Conservation (phyloP, 139 green algal genomes). For the Choricystis sp. region DNA sequence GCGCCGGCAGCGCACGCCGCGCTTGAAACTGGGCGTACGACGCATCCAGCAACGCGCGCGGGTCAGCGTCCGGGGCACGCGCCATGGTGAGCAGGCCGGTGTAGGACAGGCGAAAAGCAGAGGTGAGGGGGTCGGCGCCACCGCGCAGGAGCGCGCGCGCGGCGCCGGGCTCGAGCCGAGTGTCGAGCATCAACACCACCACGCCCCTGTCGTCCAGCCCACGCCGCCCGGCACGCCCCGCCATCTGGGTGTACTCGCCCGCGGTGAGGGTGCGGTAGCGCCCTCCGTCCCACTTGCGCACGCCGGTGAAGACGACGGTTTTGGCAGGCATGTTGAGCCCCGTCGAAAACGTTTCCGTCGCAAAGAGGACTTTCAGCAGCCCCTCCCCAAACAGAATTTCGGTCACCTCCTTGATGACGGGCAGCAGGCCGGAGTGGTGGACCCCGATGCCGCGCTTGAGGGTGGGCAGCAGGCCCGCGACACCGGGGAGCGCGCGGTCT, state of each 20-base stretch:
- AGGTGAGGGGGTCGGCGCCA: conserved; percentile 43
- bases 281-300: conserved; percentile 84
- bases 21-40: not conserved
- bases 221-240: conserved; percentile 69
- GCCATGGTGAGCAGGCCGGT: conserved; percentile 91
- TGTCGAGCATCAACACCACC: conserved; percentile 76
- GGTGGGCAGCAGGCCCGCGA: conserved; percentile 64
- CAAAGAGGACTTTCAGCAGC: conserved; percentile 57
- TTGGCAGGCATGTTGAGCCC: conserved; percentile 97
- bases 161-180: conserved; percentile 23
- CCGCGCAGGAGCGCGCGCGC: conserved; percentile 33
- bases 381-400: conserved; percentile 92
- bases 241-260: conserved; percentile 98
- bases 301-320: conserved; percentile 77
- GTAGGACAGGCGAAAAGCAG: conserved; percentile 72
- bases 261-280: conserved; percentile 31
- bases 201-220: conserved; percentile 79
- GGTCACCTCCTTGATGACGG: conserved; percentile 91
- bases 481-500: conserved; percentile 59
- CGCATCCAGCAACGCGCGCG: not conserved
- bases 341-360: conserved; percentile 95
- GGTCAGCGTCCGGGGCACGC: conserved; percentile 12
- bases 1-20: not conserved
- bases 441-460: conserved; percentile 76
- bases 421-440: conserved; percentile 86